Evolutionary conservation across 768 basidiomycete genomes (phyloP).

Genomic region (Boletales sp.): DNA sequence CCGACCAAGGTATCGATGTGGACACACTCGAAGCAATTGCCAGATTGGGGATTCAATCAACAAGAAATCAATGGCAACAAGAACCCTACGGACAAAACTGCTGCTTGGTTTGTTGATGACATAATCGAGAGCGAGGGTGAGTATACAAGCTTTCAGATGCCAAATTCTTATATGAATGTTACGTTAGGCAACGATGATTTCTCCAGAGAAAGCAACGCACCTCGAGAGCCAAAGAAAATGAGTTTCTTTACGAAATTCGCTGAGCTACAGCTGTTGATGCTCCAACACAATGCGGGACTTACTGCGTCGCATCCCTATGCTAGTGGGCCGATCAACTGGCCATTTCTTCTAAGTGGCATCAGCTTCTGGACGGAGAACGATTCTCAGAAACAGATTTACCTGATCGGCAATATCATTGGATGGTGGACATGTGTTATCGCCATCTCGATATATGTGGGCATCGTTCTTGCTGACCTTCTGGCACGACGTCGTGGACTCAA

Average conservation of each 20-base stretch:
- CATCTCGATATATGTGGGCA: constrained; percentile 83
- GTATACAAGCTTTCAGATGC: constrained; percentile 22
- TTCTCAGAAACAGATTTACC: constrained; percentile 87
- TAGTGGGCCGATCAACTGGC: constrained; percentile 95
- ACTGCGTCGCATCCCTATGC: constrained; percentile 98
- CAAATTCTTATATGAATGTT: constrained; percentile 21
- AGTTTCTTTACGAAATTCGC: constrained; percentile 94
- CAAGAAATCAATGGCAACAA: constrained; percentile 99
- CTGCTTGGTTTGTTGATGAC: constrained; percentile 87
- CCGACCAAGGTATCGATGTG: constrained; percentile 91
- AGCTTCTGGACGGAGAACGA: constrained; percentile 96
- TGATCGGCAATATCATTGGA: constrained; percentile 89
- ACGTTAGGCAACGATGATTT: constrained; percentile 50
- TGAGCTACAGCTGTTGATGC: constrained; percentile 91
- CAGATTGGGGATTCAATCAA: constrained; percentile 96
- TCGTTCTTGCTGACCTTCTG: constrained; percentile 84
- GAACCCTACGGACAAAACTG: constrained; percentile 74
- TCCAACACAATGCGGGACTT: constrained; percentile 98
- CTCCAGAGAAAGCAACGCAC: constrained; percentile 45
- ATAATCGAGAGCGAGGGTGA: constrained; percentile 71
- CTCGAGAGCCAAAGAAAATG: constrained; percentile 73
- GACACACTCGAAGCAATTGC: constrained; percentile 82
- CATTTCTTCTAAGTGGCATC: constrained; percentile 93
- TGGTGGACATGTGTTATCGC: constrained; percentile 94
- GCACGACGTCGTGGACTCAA: constrained; percentile 81